These are phyloP conservation scores for Vanderwaltozyma verrucispora DNA, from an alignment of 805 yeast genomes.

Conservation along the genomic window DNA sequence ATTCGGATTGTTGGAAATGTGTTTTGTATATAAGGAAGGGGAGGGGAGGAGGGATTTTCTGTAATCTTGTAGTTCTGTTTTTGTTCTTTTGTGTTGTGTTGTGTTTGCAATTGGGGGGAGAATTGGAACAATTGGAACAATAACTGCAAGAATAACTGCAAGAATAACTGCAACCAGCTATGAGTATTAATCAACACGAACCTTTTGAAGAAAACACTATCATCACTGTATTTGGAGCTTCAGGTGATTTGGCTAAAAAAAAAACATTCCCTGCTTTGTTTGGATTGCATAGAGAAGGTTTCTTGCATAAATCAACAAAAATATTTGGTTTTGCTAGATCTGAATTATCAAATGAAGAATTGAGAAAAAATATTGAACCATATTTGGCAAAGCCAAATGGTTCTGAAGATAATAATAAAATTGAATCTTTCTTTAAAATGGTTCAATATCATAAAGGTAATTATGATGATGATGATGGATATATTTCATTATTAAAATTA, in stretches of 20 bases:
- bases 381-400: conserved; percentile 48
- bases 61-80: no score
- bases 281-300: conserved; percentile 68
- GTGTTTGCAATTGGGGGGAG: no score
- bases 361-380: conserved; percentile 54
- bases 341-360: conserved; percentile 52
- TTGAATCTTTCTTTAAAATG: conserved; percentile 55
- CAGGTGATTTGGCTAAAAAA: conserved; percentile 92
- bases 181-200: neutral
- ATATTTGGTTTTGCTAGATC: conserved; percentile 93
- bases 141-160: no score
- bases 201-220: conserved; percentile 55
- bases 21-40: no score
- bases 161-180: neutral
- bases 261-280: conserved; percentile 85
- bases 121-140: no score
- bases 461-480: conserved; percentile 77
- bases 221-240: conserved; percentile 85
- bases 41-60: no score
- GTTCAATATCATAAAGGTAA: conserved; percentile 65
- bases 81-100: neutral
- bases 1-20: no score
- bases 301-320: conserved; percentile 54
- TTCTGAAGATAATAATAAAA: conserved; percentile 31
- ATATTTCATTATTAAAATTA: conserved; percentile 39